Conservation (phyloP, 2,329 filamentous ascomycete genomes). For the Ceratocystiopsis minuta region DNA sequence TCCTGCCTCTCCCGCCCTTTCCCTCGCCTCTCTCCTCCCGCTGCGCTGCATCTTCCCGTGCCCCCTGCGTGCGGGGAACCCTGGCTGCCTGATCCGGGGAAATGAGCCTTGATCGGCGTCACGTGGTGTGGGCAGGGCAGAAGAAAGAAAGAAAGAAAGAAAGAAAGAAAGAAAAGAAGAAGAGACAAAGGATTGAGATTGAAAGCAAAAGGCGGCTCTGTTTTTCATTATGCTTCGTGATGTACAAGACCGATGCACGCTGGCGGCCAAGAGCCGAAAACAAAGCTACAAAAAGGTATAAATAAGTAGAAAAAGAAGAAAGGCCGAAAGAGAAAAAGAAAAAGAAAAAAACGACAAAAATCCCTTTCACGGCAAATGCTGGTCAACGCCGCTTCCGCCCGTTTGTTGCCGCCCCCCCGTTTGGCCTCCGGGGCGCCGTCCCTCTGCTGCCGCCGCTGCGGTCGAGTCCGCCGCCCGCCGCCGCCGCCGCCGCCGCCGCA, state of each 20-base stretch:
- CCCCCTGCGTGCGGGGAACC: conserved; percentile 3
- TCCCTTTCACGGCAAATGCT: no score
- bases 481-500: no score
- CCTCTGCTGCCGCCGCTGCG: no score
- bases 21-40: background rate
- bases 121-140: background rate
- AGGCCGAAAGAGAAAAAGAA: background rate
- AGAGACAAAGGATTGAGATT: no score
- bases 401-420: no score
- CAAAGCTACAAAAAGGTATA: background rate
- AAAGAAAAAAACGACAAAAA: background rate
- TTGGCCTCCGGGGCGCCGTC: no score
- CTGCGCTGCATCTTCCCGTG: background rate
- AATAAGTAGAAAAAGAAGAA: background rate
- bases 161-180: background rate
- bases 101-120: background rate
- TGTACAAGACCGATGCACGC: no score
- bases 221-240: no score
- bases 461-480: no score
- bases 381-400: no score
- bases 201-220: no score
- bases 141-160: background rate
- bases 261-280: no score
- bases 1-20: background rate
- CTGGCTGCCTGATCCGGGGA: background rate